A percentile compares a stretch with the other conserved stretches of the same genome.
Conservation (phyloP, 305 asterid genomes). For the Fraxinus xanthoxyloides region DNA sequence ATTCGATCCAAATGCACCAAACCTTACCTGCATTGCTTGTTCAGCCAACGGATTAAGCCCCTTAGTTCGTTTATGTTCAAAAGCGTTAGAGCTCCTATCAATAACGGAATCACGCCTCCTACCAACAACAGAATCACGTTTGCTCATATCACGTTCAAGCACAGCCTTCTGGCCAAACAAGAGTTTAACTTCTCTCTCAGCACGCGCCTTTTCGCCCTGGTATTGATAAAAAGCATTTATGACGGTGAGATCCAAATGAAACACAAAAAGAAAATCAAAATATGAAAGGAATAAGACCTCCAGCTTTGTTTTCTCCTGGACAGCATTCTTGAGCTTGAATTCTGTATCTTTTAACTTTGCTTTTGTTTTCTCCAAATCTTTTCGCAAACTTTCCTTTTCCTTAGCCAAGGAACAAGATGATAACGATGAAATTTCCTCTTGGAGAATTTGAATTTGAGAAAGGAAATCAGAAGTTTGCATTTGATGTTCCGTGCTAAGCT, state of each 20-base stretch:
- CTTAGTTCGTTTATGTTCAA: slow-evolving; percentile 61
- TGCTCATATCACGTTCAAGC: slow-evolving; percentile 88
- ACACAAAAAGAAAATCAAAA: slow-evolving; percentile 22
- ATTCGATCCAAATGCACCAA: slow-evolving; percentile 8
- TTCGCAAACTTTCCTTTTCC: slow-evolving; percentile 82
- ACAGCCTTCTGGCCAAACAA: slow-evolving; percentile 68
- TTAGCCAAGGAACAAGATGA: slow-evolving; percentile 73
- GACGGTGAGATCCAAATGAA: slow-evolving; percentile 10
- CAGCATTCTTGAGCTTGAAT: slow-evolving; percentile 72
- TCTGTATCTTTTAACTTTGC: slow-evolving; percentile 75
- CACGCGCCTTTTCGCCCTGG: slow-evolving; percentile 86
- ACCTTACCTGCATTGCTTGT: slow-evolving; percentile 44
- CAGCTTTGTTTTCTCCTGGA: slow-evolving; percentile 94
- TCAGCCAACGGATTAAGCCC: slow-evolving; percentile 50
- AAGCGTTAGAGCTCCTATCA: slow-evolving; percentile 60
- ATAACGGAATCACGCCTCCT: slow-evolving; percentile 59
- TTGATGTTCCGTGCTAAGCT: slow-evolving; percentile 53
- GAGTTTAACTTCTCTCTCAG: slow-evolving; percentile 78
- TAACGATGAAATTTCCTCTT: slow-evolving; percentile 58
- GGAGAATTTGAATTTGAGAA: slow-evolving; percentile 54
- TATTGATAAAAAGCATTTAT: slow-evolving; percentile 19
- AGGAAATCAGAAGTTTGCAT: slow-evolving; percentile 53
- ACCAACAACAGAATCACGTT: slow-evolving; percentile 63
- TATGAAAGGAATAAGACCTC: slow-evolving; percentile 51
- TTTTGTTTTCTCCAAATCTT: slow-evolving; percentile 90